Evolutionary conservation across 352 stramenopile species (phyloP).

Genomic region (Pythium folliculosum): DNA sequence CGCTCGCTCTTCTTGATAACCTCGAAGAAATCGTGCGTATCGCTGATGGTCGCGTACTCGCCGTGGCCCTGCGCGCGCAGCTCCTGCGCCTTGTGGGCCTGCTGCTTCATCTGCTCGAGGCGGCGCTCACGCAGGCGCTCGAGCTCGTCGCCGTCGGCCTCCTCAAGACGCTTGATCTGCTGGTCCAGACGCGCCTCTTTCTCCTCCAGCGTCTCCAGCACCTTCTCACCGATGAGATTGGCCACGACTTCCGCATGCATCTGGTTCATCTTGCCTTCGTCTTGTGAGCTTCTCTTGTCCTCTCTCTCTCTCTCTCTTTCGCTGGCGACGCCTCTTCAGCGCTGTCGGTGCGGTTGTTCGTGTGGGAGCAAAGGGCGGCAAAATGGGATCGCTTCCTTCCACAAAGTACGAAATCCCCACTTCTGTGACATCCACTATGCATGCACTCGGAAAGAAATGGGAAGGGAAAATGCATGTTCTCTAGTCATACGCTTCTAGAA

Average conservation of each 20-base stretch:
- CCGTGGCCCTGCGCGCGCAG: conserved; percentile 81
- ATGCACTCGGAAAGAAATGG: not conserved
- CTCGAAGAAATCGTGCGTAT: conserved; percentile 96
- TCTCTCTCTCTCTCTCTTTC: not conserved
- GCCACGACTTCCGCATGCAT: conserved; percentile 77
- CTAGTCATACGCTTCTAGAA: conserved; percentile 3
- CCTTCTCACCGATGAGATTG: conserved; percentile 81
- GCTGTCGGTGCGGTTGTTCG: not conserved
- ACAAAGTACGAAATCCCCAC: conserved; percentile 9
- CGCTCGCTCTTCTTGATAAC: conserved; percentile 91
- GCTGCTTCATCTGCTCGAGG: conserved; percentile 73
- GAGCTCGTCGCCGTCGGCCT: conserved; percentile 88
- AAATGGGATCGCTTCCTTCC: not conserved
- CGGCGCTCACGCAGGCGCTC: conserved; percentile 85
- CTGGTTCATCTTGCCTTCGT: conserved; percentile 45
- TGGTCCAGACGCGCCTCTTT: conserved; percentile 85
- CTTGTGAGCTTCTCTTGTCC: not conserved
- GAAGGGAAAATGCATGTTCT: not conserved
- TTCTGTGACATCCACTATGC: conserved; percentile 1
- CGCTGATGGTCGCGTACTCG: conserved; percentile 88
- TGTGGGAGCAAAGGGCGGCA: not conserved
- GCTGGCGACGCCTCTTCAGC: conserved; percentile 8
- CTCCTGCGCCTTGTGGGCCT: conserved; percentile 70
- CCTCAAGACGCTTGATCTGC: conserved; percentile 82
- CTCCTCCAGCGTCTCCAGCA: conserved; percentile 87